Evolutionary conservation across 441 rosid genomes (phyloP), one percentile per base, ranked within the genome.

Genomic region (Adansonia grandidieri): DNA sequence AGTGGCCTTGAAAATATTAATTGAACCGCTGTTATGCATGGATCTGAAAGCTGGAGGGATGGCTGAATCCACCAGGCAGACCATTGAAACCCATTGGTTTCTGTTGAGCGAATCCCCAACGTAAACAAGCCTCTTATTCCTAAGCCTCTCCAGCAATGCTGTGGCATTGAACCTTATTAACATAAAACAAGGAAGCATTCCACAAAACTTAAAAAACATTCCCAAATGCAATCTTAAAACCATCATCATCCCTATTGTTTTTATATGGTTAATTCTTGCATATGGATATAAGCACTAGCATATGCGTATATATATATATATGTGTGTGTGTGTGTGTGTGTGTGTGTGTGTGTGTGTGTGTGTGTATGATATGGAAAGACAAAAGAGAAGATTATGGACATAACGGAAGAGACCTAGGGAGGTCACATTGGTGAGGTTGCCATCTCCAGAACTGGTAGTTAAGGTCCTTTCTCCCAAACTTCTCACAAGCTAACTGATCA

Each of bases 121-220:
- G 64, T 81, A 88, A 51, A 89, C 87, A 81, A 91, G 84, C 81
- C 94, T 86, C 87, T 86, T 90, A 69, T 81, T 89, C 82, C 90
- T 89, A 78, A 90, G 84, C 82, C 72, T 82, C 86, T 84, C 91
- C 84, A 89, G 80, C 88, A 93, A 63, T 70, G 80, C 84, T 56
- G 91, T 91, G 74, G 91, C 97, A 77, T 92, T 91, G 88, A 95
- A 90, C 89, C 93, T 89, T 87, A 80, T 83, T 81, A 78, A 53
- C 82, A 79, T 65, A 75, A 57, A 71, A 79, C 69, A 73, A 44
- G 71, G 28, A 79, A 80, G 79, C 65, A 75, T 71, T 77, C 86
- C 80, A 68, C 75, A 67, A 51, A 78, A 57, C 84, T 78, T 71
- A 73, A 73, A 84, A 80, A 75, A 73, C 73, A 76, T 73, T 47